Evolutionary conservation across 805 yeast species (phyloP).

Genomic region (Kodamaea laetipori): DNA sequence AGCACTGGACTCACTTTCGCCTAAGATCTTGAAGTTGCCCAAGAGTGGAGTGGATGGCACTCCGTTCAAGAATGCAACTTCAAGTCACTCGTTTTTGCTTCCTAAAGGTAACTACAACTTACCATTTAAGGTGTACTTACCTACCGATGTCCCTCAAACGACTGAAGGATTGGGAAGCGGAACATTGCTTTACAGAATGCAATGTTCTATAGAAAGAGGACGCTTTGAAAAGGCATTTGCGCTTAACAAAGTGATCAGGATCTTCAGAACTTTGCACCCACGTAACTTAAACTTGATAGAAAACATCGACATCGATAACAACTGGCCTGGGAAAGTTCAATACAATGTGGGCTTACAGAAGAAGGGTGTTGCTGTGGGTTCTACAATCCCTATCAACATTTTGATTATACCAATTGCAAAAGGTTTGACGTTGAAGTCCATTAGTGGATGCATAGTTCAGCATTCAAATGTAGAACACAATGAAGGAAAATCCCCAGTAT

Average conservation of each 20-base stretch:
- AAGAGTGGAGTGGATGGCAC: conserved; percentile 45
- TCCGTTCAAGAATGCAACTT: conserved; percentile 36
- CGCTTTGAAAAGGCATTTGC: conserved; percentile 41
- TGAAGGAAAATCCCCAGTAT: conserved; percentile 44
- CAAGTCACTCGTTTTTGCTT: conserved; percentile 38
- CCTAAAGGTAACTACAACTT: conserved; percentile 56
- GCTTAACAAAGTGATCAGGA: conserved; percentile 42
- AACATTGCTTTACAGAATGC: conserved; percentile 44
- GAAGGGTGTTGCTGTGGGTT: conserved; percentile 51
- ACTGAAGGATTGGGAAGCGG: conserved; percentile 52
- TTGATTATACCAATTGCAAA: conserved; percentile 50
- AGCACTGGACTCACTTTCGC: neutral
- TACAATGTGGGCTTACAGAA: conserved; percentile 47
- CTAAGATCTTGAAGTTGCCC: conserved; percentile 22
- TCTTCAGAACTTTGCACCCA: conserved; percentile 47
- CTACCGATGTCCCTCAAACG: conserved; percentile 51
- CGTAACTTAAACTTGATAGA: conserved; percentile 42
- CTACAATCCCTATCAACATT: conserved; percentile 42
- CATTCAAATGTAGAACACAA: conserved; percentile 37
- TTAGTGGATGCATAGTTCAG: conserved; percentile 37
- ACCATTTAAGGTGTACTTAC: conserved; percentile 48
- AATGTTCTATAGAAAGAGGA: conserved; percentile 45
- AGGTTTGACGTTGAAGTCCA: conserved; percentile 41
- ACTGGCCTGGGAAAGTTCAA: conserved; percentile 57
- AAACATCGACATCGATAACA: conserved; percentile 48